Percentiles rank a stretch among this genome's conserved stretches.
phyloP scores from a whole-genome alignment of 805 yeast genomes.

The Saturnispora serradocipensis region DNA sequence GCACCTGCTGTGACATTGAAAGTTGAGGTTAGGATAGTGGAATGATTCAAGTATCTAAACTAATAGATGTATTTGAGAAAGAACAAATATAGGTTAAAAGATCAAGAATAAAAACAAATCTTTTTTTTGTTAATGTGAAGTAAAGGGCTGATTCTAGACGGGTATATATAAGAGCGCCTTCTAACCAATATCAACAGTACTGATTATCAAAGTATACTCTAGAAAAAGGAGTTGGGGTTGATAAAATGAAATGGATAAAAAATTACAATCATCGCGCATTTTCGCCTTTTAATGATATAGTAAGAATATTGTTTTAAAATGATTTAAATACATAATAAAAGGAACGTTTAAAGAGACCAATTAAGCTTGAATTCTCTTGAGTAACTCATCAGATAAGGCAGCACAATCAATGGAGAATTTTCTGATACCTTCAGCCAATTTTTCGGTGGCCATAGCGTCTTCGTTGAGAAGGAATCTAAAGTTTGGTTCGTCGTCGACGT shows the following conservation, averaged over 20 bases:
- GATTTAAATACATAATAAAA: background rate
- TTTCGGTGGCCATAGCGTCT: conserved; percentile 98
- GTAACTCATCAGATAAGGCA: conserved; percentile 62
- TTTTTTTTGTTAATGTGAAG: background rate
- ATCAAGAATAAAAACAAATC: background rate
- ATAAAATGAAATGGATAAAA: background rate
- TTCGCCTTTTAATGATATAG: background rate
- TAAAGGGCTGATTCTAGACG: too few relatives aligned
- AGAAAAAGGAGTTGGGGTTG: background rate
- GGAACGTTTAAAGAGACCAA: background rate
- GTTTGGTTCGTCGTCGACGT: conserved; percentile 72
- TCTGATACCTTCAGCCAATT: conserved; percentile 96
- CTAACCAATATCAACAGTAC: background rate
- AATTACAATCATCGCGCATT: background rate
- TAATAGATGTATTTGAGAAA: background rate
- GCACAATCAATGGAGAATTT: conserved; percentile 88
- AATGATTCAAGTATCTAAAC: background rate
- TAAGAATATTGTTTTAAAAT: background rate
- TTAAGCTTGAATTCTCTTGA: conserved; percentile 32
- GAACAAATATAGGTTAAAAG: background rate
- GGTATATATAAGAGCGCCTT: too few relatives aligned
- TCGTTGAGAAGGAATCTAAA: conserved; percentile 91
- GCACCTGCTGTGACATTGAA: conserved; percentile 2
- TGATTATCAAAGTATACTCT: background rate
- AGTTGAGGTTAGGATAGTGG: background rate